A percentile compares a stretch with the other conserved stretches of the same genome.
Conservation (phyloP, 2,329 filamentous ascomycete genomes). For the Trematosphaeria pertusa region DNA sequence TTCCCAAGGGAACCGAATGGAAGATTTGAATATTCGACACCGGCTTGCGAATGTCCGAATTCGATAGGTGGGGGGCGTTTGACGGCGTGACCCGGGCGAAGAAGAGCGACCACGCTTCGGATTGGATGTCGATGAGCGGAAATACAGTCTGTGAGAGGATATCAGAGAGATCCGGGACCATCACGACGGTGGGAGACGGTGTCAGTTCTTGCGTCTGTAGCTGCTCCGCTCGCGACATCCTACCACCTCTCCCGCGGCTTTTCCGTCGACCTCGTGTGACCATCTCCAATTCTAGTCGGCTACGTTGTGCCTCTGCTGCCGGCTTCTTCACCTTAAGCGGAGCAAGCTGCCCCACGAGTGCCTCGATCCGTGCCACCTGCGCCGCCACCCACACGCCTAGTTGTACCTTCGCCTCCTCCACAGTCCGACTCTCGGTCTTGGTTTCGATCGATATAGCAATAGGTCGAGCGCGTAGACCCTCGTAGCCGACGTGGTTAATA, state of each 20-base stretch:
- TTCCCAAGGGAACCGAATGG: conserved; percentile 17
- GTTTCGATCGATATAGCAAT: conserved; percentile 23
- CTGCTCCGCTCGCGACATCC: conserved; percentile 9
- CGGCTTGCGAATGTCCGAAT: conserved; percentile 13
- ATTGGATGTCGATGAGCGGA: conserved; percentile 16
- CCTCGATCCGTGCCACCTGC: conserved; percentile 17
- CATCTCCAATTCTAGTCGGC: conserved; percentile 15
- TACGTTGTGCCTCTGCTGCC: conserved; percentile 6
- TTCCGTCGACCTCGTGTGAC: conserved; percentile 15
- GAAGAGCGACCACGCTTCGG: conserved; percentile 18
- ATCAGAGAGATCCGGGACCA: conserved; percentile 8
- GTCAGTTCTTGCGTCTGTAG: conserved; percentile 11
- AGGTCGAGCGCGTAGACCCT: conserved; percentile 20
- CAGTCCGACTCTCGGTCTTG: conserved; percentile 22
- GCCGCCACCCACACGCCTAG: conserved; percentile 21
- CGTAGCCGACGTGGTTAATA: conserved; percentile 22
- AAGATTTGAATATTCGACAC: conserved; percentile 20
- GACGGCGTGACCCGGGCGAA: conserved; percentile 13
- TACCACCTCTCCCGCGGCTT: conserved; percentile 13
- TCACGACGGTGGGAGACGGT: conserved; percentile 4
- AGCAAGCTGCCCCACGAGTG: conserved; percentile 12
- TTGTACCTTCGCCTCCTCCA: conserved; percentile 26
- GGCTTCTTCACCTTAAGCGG: conserved; percentile 8
- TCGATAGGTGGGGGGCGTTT: conserved; percentile 4
- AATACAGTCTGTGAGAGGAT: conserved; percentile 17